Conservation (phyloP, 805 yeast species). For the Kodamaea laetipori region DNA sequence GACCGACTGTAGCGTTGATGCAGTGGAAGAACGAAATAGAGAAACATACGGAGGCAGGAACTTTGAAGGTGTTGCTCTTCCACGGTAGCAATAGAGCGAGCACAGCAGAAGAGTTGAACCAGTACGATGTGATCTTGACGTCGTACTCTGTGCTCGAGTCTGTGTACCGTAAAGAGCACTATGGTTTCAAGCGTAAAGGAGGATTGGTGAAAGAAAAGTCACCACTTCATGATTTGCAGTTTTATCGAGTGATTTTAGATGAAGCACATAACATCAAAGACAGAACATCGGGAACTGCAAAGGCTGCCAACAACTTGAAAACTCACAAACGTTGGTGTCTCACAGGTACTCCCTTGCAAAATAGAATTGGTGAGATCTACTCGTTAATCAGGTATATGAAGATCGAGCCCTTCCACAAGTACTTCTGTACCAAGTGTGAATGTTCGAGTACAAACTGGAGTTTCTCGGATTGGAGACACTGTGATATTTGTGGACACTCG, state of each 20-base stretch:
- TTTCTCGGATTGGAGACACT: conserved; percentile 78
- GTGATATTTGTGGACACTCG: conserved; percentile 85
- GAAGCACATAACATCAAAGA: conserved; percentile 98
- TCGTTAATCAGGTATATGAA: conserved; percentile 84
- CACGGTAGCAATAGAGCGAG: conserved; percentile 84
- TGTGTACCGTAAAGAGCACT: conserved; percentile 74
- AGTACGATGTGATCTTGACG: conserved; percentile 81
- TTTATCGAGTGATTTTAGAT: conserved; percentile 86
- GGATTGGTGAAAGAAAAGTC: conserved; percentile 74
- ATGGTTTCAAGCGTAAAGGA: conserved; percentile 78
- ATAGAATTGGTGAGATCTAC: conserved; percentile 94
- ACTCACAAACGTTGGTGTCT: conserved; percentile 86
- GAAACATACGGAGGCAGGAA: conserved; percentile 69
- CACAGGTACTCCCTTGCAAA: conserved; percentile 95
- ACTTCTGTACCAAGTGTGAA: conserved; percentile 91
- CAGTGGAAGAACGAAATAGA: conserved; percentile 97
- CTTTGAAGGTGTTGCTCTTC: conserved; percentile 66
- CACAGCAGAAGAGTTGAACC: conserved; percentile 54
- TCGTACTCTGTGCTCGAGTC: conserved; percentile 93
- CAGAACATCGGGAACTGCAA: conserved; percentile 88
- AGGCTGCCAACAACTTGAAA: conserved; percentile 76
- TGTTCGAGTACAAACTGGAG: conserved; percentile 84
- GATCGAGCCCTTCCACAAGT: conserved; percentile 82
- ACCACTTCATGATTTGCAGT: conserved; percentile 69
- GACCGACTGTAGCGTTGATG: conserved; percentile 98